These are phyloP conservation scores for Fusarium oxysporum DNA, from an alignment of 2,329 filamentous ascomycete species.

Conservation along the genomic window DNA sequence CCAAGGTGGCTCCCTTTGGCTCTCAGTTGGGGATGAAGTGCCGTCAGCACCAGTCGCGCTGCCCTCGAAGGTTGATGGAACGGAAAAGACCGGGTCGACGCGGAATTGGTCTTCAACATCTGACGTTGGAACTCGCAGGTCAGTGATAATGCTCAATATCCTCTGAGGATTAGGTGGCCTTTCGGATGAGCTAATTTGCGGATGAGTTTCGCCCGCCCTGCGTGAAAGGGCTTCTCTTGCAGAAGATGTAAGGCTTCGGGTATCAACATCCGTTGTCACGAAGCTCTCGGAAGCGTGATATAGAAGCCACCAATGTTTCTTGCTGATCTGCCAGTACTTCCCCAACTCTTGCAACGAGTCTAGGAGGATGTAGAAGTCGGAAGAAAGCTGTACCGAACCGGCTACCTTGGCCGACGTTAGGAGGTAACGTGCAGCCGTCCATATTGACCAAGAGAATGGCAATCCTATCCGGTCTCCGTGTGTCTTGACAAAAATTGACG, in stretches of 20 bases:
- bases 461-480: too few species aligned
- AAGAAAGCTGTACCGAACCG: too few species aligned
- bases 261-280: too few species aligned
- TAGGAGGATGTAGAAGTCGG: too few species aligned
- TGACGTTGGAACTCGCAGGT: background rate
- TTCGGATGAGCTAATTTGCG: background rate
- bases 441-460: too few species aligned
- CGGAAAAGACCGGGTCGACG: background rate
- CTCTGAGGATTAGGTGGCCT: background rate
- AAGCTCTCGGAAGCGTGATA: too few species aligned
- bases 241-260: background rate
- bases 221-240: background rate
- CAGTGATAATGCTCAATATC: background rate
- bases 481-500: too few species aligned
- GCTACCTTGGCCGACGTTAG: too few species aligned
- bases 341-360: too few species aligned
- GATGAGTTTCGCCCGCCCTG: background rate
- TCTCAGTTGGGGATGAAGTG: background rate
- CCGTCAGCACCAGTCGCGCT: background rate
- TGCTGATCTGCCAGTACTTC: too few species aligned
- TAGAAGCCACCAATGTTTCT: too few species aligned
- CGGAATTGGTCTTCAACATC: background rate
- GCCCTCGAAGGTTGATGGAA: background rate
- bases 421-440: too few species aligned
- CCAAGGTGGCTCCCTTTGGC: background rate